These are phyloP conservation scores for Cryptococcus floricola DNA, from an alignment of 1,284 basidiomycete species.

Conservation along the genomic window DNA sequence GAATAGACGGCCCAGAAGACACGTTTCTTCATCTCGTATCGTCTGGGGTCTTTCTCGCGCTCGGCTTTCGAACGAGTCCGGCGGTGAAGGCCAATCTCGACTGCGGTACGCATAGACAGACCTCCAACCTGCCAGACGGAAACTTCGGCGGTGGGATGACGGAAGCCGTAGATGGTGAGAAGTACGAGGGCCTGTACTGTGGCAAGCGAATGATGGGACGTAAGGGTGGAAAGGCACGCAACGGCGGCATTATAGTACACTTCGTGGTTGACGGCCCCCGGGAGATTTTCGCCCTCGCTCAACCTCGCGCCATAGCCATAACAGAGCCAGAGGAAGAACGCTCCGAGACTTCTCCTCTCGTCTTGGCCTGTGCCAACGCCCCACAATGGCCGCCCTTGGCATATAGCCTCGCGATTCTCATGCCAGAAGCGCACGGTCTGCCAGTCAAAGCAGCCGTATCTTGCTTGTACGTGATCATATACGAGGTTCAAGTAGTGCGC, in stretches of 20 bases:
- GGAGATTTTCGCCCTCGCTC: slow-evolving; percentile 23
- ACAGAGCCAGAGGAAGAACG: slow-evolving; percentile 31
- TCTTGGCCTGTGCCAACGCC: slow-evolving; percentile 23
- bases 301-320: slow-evolving; percentile 33
- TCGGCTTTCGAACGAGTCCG: slow-evolving; percentile 17
- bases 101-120: slow-evolving; percentile 27
- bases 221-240: slow-evolving; percentile 27
- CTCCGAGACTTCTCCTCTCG: slow-evolving; percentile 20
- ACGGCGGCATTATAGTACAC: slow-evolving; percentile 33
- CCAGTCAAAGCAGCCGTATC: slow-evolving; percentile 33
- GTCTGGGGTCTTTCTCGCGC: slow-evolving; percentile 23
- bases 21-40: slow-evolving; percentile 31
- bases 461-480: slow-evolving; percentile 32
- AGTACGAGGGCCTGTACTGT: slow-evolving; percentile 29
- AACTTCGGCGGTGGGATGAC: slow-evolving; percentile 29
- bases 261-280: slow-evolving; percentile 28
- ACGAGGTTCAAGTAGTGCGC: slow-evolving; percentile 23
- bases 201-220: slow-evolving; percentile 27
- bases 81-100: slow-evolving; percentile 31
- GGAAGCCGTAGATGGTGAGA: slow-evolving; percentile 28
- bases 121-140: slow-evolving; percentile 31
- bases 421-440: slow-evolving; percentile 25
- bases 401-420: slow-evolving; percentile 25
- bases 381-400: slow-evolving; percentile 24
- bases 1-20: slow-evolving; percentile 33